Base-by-base conservation (phyloP, 257 asterid species). In the Anisodus tanguticus region DNA sequence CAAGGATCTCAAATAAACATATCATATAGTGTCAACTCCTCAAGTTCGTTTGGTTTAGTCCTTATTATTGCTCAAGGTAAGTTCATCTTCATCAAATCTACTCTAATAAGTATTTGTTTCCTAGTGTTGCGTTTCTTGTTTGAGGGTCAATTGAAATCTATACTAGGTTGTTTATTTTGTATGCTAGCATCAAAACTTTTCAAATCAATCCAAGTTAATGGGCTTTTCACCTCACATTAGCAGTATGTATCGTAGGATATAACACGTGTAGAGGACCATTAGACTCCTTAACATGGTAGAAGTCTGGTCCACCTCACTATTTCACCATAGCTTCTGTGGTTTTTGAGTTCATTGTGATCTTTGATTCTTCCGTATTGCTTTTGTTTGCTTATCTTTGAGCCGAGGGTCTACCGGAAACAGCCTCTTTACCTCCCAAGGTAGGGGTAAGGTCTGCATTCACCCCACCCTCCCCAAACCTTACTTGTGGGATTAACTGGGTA, bases 41-140 rank as follows among this genome's bases (percentile, higher is more conserved):
- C 43, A 58, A 85, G 90, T 74, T 84, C 91, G 22, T 86, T 92
- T 81, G 83, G 93, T 72, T 67, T 94, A 74, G 86, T 91, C 89
- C 91, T 95, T 47, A 90, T 90, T 71, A 90, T 95, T 88, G 95
- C 90, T 12, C 86, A 91, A 92, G 98, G 98, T 92, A 88, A 67
- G 66, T 49, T 78, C 49, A 84, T 58, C 88, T 81, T 87, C 63
- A 0, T 62, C 49, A 66, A 17, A 79, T 77, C 31, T 57, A 81
- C 72, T 83, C 47, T 37, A 66, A 55, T 81, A 31, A 31, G 35
- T 31, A 15, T 82, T 72, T 49, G 10, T 62, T 82, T 39, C 5
- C 43, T 6, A 3, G 62, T 62, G 41, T 74, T 78, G 62, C 31
- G 3, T 39, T 59, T 45, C 60, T 49, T 81, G 4, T 41, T 58